phyloP scores from a whole-genome alignment of 2,329 filamentous ascomycete genomes.

The Emydomyces testavorans region DNA sequence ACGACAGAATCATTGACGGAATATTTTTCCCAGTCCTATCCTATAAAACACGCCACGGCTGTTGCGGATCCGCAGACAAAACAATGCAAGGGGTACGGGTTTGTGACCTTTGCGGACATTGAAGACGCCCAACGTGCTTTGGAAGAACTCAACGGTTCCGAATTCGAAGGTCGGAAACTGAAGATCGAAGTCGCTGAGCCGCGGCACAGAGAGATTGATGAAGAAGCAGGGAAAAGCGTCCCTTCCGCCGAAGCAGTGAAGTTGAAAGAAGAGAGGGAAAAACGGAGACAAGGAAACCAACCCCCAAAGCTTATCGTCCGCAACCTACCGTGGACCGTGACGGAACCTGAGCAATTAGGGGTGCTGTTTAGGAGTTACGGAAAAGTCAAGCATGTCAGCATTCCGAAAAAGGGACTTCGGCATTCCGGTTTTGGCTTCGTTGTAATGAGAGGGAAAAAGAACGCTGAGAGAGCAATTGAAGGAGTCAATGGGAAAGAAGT shows the following conservation, averaged over 20 bases:
- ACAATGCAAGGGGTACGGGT: conserved; percentile 81
- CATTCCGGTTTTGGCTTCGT: conserved; percentile 89
- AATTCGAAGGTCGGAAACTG: conserved; percentile 69
- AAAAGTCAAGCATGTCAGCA: conserved; percentile 75
- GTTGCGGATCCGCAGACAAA: conserved; percentile 79
- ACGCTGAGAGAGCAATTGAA: conserved; percentile 78
- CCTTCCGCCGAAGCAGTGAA: conserved; percentile 28
- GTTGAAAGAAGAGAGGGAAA: conserved; percentile 39
- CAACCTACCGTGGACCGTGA: conserved; percentile 93
- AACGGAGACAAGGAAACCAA: conserved; percentile 48
- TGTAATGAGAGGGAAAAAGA: conserved; percentile 73
- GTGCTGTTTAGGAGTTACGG: conserved; percentile 76
- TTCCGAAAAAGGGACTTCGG: conserved; percentile 62
- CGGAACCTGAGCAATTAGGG: conserved; percentile 67
- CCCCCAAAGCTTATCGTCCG: conserved; percentile 74
- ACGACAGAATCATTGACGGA: conserved; percentile 75
- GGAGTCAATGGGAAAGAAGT: conserved; percentile 80
- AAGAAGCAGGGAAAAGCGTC: conserved; percentile 36
- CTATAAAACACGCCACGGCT: conserved; percentile 91
- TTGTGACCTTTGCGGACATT: conserved; percentile 89
- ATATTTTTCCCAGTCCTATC: conserved; percentile 87
- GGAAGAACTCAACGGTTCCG: conserved; percentile 65
- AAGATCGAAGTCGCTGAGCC: conserved; percentile 80
- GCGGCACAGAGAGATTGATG: conserved; percentile 56
- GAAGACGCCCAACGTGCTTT: conserved; percentile 78